Evolutionary conservation across 1,139 yeast genomes (phyloP).

Genomic region (Candida frijolesensis): DNA sequence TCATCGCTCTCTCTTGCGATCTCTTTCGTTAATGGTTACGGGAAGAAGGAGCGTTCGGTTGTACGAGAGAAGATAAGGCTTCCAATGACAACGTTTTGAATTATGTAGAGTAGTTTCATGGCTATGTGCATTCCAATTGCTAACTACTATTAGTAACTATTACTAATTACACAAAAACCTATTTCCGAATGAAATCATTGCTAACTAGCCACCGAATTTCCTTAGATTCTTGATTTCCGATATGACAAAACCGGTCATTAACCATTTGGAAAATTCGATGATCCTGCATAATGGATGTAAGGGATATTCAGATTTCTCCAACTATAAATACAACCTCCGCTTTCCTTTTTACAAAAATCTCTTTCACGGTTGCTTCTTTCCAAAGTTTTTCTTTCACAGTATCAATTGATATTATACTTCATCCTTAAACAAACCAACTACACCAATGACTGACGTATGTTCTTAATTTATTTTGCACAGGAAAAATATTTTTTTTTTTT

Average conservation of each 20-base stretch:
- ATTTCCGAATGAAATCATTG: background rate
- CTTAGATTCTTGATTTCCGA: background rate
- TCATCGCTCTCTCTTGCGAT: background rate
- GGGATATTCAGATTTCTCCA: background rate
- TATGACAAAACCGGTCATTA: background rate
- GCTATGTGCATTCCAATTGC: background rate
- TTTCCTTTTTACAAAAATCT: background rate
- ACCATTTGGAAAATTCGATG: background rate
- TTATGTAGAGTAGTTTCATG: no score
- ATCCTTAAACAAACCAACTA: background rate
- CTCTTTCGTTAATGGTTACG: background rate
- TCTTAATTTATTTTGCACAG: background rate
- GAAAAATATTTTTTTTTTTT: no score
- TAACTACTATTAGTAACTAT: background rate
- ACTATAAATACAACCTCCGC: background rate
- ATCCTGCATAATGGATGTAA: background rate
- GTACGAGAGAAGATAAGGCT: no score
- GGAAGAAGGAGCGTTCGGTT: no score
- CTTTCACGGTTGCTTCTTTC: background rate
- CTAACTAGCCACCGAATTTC: background rate
- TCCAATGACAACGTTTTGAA: no score
- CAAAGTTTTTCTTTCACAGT: background rate
- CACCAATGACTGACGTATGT: slow-evolving; percentile 15
- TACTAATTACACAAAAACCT: slow-evolving; percentile 3
- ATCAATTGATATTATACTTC: background rate